Base-by-base conservation (phyloP, 2,329 filamentous ascomycete species). In the Talaromyces rugulosus region DNA sequence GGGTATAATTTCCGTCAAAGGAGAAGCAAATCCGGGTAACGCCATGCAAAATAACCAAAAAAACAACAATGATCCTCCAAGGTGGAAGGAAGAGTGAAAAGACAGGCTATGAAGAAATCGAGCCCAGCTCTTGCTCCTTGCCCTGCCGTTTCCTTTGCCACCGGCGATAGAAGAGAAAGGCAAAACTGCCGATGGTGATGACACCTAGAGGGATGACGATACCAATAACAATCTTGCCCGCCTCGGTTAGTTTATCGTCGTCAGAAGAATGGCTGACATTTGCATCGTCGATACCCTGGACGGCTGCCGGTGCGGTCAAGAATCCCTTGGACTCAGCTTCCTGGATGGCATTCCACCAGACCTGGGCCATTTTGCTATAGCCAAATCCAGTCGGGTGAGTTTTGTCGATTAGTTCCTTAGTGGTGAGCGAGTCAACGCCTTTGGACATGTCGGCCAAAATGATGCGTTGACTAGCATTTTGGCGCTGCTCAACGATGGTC, bases 401-500 rank as follows among this genome's bases (percentile, higher is more conserved):
- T 2, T 59, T 62, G 51, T 72, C 70, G 0, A 64, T 64, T 2
- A 71, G 40, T 14, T 71, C 65, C 4, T 59, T 53, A 2, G 28
- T 9, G 2, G 31, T 62, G n/a, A 71, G 66, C 18, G 67, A 66
- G 11, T 53, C 11, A 18, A n/a, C 27, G 2, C 59, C 59, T 8
- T 60, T 52, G 59, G 61, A 64, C 70, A 72, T 72, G 5, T 72
- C 71, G 0, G 71, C 70, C 1, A 72, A 58, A 1, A 72, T 61
- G n/a, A 72, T 61, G 5, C 66, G 61, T 12, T 68, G 62, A 5
- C 66, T 64, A 3, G 58, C 59, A 2, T 61, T 57, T 27, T 67
- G 69, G 6, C 69, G 69, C 6, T 61, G 58, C 0, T 63, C 65
- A 4, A 62, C 71, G 2, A 75, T 53, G 8, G 62, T 34, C 3